Base-by-base conservation (phyloP, 2,329 filamentous ascomycete species). In the Arthrobotrys megalospora region DNA sequence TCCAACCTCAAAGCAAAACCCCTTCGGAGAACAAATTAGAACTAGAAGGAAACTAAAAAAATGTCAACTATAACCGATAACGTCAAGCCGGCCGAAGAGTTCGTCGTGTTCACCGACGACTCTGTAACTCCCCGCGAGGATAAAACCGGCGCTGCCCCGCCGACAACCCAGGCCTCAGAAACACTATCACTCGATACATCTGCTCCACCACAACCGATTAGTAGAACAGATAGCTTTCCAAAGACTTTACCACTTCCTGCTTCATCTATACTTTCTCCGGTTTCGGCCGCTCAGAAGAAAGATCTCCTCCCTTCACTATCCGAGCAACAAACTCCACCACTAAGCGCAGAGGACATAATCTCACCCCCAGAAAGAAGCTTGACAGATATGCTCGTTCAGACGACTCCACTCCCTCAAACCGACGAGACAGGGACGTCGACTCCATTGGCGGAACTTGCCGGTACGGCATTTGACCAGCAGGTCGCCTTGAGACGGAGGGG, bases 1-100 rank as follows among this genome's bases (percentile, higher is more conserved):
- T 60, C 36, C 55, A 76, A 53, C 65, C 34, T 62, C 34, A 58
- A 76, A 64, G n/a, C 53, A 62, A 67, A 19, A 64, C n/a, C 52
- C 38, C 4, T 4, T 43, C 52, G 36, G 55, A 63, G 50, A 67
- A 64, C 60, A 62, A 50, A 69, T 28, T 21, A 43, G 41, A 41
- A 73, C 16, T n/a, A 48, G 21, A 64, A 36, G 60, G 16, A 53
- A 16, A 73, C 16, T 60, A 48, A 8, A 64, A 19, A 63, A 48
- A 78, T 78, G 75, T 55, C 67, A 24, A 72, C 45, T 43, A 19
- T 55, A 64, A 21, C 62, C 45, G 75, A 78, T 16, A 55, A 43
- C 52, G 75, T 72, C 63, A 72, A 78, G 62, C 75, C 62, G 36
- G 67, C 75, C 52, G 75, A 72, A 24, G 75, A 78, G 62, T 78